Percentiles rank a stretch among this genome's conserved stretches.
phyloP scores from a whole-genome alignment of 2,329 filamentous ascomycete genomes.

The Exophiala sp. region DNA sequence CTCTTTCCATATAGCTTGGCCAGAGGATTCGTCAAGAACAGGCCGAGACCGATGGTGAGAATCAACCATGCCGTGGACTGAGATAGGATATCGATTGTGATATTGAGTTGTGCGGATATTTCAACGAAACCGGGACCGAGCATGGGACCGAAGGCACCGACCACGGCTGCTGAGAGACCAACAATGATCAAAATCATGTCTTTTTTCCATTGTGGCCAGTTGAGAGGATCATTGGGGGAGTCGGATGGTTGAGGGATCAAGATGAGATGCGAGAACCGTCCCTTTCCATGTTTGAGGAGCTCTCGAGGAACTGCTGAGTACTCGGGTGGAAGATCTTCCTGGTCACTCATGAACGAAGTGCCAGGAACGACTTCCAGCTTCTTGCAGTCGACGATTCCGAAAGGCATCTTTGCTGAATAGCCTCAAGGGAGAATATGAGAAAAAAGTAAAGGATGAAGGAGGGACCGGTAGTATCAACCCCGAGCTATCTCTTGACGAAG shows the following conservation, averaged over 20 bases:
- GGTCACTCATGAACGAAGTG: slow-evolving; percentile 32
- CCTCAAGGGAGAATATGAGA: background rate
- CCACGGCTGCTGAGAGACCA: slow-evolving; percentile 45
- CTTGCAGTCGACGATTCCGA: slow-evolving; percentile 32
- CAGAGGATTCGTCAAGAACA: slow-evolving; percentile 38
- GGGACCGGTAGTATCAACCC: too few relatives aligned
- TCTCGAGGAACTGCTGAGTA: slow-evolving; percentile 37
- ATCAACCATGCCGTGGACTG: slow-evolving; percentile 21
- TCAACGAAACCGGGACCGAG: slow-evolving; percentile 49
- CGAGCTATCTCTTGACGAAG: too few relatives aligned
- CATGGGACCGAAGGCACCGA: slow-evolving; percentile 53
- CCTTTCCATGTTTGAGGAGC: slow-evolving; percentile 32
- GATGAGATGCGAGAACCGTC: slow-evolving; percentile 26
- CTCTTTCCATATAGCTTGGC: slow-evolving; percentile 43
- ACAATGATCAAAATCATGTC: slow-evolving; percentile 47
- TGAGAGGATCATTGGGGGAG: slow-evolving; percentile 33
- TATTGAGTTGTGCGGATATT: slow-evolving; percentile 34
- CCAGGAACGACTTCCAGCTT: slow-evolving; percentile 32
- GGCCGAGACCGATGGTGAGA: slow-evolving; percentile 34
- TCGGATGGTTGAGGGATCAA: slow-evolving; percentile 30
- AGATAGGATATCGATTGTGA: slow-evolving; percentile 23
- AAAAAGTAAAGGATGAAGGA: background rate
- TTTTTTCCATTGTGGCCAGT: slow-evolving; percentile 43
- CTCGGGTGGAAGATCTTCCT: slow-evolving; percentile 45
- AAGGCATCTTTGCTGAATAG: slow-evolving; percentile 27